A percentile compares a stretch with the other conserved stretches of the same genome.
phyloP scores from a whole-genome alignment of 2,329 filamentous ascomycete genomes.

The Grosmannia serpens region DNA sequence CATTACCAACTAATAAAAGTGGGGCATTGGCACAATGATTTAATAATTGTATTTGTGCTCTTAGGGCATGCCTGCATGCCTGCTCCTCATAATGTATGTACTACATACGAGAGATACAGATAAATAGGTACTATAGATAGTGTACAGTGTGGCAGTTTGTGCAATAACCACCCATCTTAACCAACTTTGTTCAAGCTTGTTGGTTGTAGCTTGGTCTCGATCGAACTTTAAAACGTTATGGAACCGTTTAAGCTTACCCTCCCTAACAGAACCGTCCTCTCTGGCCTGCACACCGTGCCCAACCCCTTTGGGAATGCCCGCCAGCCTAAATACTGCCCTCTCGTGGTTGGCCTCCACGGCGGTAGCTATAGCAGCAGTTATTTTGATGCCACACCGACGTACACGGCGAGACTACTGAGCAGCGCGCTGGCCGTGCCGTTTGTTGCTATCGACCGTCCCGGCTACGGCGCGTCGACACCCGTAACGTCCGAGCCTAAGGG shows the following conservation, averaged over 20 bases:
- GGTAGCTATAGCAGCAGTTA: constrained; percentile 11
- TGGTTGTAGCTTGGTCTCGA: too few relatives aligned
- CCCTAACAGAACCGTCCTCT: constrained; percentile 1
- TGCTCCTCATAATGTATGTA: too few relatives aligned
- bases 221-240: too few relatives aligned
- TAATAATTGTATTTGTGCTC: too few relatives aligned
- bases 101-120: too few relatives aligned
- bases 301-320: not conserved
- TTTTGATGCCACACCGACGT: constrained; percentile 12
- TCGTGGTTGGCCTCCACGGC: constrained; percentile 14
- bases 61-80: too few relatives aligned
- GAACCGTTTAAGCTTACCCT: constrained; percentile 7
- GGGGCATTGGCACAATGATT: too few relatives aligned
- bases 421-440: constrained; percentile 12
- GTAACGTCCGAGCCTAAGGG: constrained; percentile 6
- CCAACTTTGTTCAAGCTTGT: too few relatives aligned
- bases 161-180: too few relatives aligned
- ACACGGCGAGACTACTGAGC: constrained; percentile 8
- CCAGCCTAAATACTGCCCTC: constrained; percentile 3
- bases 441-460: constrained; percentile 13
- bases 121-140: too few relatives aligned
- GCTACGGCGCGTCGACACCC: constrained; percentile 10
- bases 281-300: constrained; percentile 1
- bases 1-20: too few relatives aligned
- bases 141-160: too few relatives aligned